These are phyloP conservation scores for Penicillium verrucosum DNA, from an alignment of 2,329 filamentous ascomycete genomes.

Conservation along the genomic window DNA sequence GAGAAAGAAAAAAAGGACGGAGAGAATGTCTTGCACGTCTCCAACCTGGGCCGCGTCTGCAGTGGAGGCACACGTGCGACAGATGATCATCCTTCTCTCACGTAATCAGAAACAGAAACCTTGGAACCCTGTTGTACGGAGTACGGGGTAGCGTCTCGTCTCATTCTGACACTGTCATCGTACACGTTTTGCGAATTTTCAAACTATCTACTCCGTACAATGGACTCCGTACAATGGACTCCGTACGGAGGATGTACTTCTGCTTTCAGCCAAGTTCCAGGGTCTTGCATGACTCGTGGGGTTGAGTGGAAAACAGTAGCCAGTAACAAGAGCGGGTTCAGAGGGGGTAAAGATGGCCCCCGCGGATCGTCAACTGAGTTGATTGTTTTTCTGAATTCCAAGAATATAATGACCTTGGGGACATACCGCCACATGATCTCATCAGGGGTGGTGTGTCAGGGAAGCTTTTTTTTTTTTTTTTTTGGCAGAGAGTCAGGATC, in stretches of 20 bases:
- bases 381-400: background rate
- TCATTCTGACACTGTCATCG: background rate
- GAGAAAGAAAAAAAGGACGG: background rate
- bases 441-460: background rate
- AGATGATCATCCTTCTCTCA: background rate
- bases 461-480: background rate
- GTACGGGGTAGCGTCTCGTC: background rate
- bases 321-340: background rate
- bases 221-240: background rate
- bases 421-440: background rate
- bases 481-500: background rate
- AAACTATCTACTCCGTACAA: background rate
- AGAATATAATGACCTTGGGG: background rate
- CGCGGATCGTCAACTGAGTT: background rate
- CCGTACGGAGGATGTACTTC: background rate
- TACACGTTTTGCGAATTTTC: background rate
- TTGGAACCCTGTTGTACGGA: background rate
- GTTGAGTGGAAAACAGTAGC: background rate
- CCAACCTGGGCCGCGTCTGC: background rate
- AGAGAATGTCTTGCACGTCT: background rate
- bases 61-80: background rate
- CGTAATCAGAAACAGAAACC: background rate
- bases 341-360: background rate
- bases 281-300: background rate
- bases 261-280: slow-evolving; percentile 1